Conservation (phyloP, 140 eudicot species). For the Erigeron philadelphicus region DNA sequence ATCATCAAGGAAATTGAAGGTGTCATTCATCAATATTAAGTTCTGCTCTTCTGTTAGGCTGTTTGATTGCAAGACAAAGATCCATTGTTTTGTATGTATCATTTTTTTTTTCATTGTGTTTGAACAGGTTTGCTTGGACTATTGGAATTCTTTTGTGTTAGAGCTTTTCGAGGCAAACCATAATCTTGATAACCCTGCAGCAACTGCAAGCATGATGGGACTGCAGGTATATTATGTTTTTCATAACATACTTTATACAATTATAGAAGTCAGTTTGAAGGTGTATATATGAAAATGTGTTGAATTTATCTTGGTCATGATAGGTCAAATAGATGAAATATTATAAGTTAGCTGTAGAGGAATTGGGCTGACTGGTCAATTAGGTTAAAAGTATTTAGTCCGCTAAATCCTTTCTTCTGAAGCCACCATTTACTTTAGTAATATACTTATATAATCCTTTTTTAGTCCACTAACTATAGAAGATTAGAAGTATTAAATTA, state of each 20-base stretch:
- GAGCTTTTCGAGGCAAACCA: slow-evolving; percentile 91
- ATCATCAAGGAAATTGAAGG: neutral
- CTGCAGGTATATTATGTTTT: slow-evolving; percentile 55
- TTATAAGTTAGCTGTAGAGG: neutral
- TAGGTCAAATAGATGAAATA: neutral
- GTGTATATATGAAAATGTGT: neutral
- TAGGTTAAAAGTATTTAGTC: neutral
- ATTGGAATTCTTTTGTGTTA: slow-evolving; percentile 80
- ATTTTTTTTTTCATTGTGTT: slow-evolving; percentile 2
- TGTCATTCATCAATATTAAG: neutral
- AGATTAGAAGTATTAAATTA: neutral
- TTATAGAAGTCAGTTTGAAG: neutral
- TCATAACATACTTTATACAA: neutral
- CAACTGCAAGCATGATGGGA: slow-evolving; percentile 82
- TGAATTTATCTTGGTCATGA: neutral
- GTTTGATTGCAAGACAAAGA: slow-evolving; percentile 18
- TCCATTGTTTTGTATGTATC: slow-evolving; percentile 10
- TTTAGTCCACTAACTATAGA: too few species aligned
- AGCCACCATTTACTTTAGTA: too few species aligned
- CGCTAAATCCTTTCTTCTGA: neutral
- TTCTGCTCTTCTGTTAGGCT: slow-evolving; percentile 16
- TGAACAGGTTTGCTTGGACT: slow-evolving; percentile 93
- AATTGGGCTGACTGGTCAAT: neutral
- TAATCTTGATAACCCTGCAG: slow-evolving; percentile 73
- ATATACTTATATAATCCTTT: too few species aligned